Percentiles rank a stretch among this genome's conserved stretches.
Conservation (phyloP, 2,329 filamentous ascomycete species). For the Pyricularia grisea region DNA sequence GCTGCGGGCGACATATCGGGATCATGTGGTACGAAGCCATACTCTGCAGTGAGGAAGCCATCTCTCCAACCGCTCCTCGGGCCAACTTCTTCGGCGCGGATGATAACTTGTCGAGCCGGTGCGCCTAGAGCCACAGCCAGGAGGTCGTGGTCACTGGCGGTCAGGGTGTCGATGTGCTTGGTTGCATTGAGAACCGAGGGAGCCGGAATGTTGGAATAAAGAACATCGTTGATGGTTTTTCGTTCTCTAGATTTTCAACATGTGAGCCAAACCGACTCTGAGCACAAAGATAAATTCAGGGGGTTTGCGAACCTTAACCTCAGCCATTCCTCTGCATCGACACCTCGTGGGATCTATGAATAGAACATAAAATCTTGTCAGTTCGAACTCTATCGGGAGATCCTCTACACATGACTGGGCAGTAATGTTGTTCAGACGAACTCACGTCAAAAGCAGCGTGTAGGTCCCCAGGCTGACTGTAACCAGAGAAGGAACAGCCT, state of each 20-base stretch:
- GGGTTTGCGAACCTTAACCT: slow-evolving; percentile 24
- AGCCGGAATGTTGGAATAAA: slow-evolving; percentile 33
- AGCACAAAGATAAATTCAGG: slow-evolving; percentile 2
- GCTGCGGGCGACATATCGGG: slow-evolving; percentile 38
- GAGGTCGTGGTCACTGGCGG: slow-evolving; percentile 35
- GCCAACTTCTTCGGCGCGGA: slow-evolving; percentile 43
- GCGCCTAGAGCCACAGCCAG: slow-evolving; percentile 43
- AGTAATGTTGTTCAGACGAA: not conserved
- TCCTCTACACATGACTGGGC: slow-evolving; percentile 5
- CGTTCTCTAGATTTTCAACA: slow-evolving; percentile 15
- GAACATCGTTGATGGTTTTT: slow-evolving; percentile 16
- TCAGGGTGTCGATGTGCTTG: slow-evolving; percentile 38
- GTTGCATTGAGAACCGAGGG: slow-evolving; percentile 27
- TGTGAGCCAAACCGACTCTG: slow-evolving; percentile 23
- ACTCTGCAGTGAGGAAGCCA: slow-evolving; percentile 39
- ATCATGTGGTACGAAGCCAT: slow-evolving; percentile 42
- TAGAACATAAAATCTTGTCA: slow-evolving; percentile 2
- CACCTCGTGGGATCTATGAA: slow-evolving; percentile 31
- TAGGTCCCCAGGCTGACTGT: slow-evolving; percentile 23
- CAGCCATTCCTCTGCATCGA: slow-evolving; percentile 35
- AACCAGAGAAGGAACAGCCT: slow-evolving; percentile 25
- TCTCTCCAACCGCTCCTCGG: slow-evolving; percentile 41
- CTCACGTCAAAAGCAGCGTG: slow-evolving; percentile 28
- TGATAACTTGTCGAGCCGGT: slow-evolving; percentile 42
- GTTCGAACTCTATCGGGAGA: not conserved